A percentile compares a stretch with the other conserved stretches of the same genome.
phyloP scores from a whole-genome alignment of 2,329 filamentous ascomycete genomes.

The Aspergillus sp. region DNA sequence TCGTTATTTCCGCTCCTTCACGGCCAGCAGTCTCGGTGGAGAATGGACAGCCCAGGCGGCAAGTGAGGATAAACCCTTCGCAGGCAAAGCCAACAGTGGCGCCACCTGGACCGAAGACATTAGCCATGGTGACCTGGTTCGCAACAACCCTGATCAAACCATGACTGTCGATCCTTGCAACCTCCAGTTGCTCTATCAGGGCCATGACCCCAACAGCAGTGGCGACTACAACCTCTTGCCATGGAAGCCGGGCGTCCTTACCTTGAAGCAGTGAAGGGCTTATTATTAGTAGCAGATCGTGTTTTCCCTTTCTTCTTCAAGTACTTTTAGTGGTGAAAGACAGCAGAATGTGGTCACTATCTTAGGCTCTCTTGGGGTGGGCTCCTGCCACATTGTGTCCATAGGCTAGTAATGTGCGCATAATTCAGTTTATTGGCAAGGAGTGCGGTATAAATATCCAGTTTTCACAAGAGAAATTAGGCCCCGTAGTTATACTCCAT shows the following conservation, averaged over 20 bases:
- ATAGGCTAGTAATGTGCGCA: too few relatives aligned
- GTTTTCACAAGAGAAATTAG: too few relatives aligned
- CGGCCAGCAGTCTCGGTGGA: slow-evolving; percentile 58
- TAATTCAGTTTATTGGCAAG: too few relatives aligned
- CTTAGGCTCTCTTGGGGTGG: too few relatives aligned
- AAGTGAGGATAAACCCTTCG: slow-evolving; percentile 61
- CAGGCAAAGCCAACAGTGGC: slow-evolving; percentile 66
- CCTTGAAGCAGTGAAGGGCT: too few relatives aligned
- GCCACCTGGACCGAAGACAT: slow-evolving; percentile 68
- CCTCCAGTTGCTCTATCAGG: slow-evolving; percentile 66
- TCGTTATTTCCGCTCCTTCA: slow-evolving; percentile 69
- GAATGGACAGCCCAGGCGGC: slow-evolving; percentile 61
- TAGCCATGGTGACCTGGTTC: slow-evolving; percentile 64
- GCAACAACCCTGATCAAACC: slow-evolving; percentile 61
- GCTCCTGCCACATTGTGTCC: too few relatives aligned
- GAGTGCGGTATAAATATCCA: too few relatives aligned
- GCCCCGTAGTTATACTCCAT: too few relatives aligned
- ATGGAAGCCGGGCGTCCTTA: slow-evolving; percentile 52
- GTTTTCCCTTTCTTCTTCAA: too few relatives aligned
- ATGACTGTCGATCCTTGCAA: slow-evolving; percentile 66
- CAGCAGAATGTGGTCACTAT: too few relatives aligned
- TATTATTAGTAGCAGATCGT: too few relatives aligned
- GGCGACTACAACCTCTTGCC: slow-evolving; percentile 55
- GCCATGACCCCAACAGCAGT: slow-evolving; percentile 46
- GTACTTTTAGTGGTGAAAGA: too few relatives aligned